Evolutionary conservation across 257 asterid species (phyloP).

Genomic region (Solanum gracilifrons): DNA sequence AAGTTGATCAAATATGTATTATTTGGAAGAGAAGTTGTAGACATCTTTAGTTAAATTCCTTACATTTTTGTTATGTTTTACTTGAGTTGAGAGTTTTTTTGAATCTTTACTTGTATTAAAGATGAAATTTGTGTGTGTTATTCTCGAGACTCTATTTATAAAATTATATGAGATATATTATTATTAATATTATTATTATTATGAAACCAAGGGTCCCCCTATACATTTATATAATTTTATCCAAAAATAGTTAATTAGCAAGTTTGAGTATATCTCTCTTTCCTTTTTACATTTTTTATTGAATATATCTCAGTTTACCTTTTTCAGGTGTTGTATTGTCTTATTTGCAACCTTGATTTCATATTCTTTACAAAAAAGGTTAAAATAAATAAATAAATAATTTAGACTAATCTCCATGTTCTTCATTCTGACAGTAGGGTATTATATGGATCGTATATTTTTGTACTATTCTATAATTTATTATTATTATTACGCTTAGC

Average conservation of each 20-base stretch:
- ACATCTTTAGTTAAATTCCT: background rate
- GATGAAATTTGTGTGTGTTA: too few relatives aligned
- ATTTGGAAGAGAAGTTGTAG: background rate
- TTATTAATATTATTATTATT: too few relatives aligned
- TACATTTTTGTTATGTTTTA: too few relatives aligned
- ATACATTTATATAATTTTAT: too few relatives aligned
- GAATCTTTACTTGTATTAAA: too few relatives aligned
- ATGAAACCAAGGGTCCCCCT: too few relatives aligned
- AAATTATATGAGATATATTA: too few relatives aligned
- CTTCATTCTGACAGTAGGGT: background rate
- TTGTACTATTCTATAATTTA: background rate
- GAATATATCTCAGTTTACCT: background rate
- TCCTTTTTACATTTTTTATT: background rate
- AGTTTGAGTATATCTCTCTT: background rate
- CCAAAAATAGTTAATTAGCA: background rate
- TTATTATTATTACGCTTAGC: background rate
- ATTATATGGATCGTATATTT: background rate
- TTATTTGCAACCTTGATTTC: background rate
- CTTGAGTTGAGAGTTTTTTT: too few relatives aligned
- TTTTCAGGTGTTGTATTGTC: background rate
- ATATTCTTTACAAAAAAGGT: background rate
- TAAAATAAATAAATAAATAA: background rate
- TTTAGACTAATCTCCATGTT: background rate
- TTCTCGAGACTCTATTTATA: too few relatives aligned
- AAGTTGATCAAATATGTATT: background rate